Conservation (phyloP, 176 grass and related monocot genomes). For the Eragrostis nindensis region DNA sequence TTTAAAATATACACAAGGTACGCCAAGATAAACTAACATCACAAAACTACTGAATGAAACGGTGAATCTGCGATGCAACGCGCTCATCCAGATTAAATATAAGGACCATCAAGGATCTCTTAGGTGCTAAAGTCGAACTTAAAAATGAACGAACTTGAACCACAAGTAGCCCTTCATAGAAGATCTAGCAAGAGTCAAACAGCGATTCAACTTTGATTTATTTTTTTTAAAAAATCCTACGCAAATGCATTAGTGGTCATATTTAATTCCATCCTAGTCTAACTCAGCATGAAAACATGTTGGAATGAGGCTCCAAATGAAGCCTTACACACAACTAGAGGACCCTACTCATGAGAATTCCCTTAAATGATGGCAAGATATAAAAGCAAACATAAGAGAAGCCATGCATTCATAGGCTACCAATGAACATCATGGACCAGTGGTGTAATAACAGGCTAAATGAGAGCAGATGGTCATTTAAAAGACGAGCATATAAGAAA, state of each 20-base stretch:
- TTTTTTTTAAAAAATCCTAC: not conserved
- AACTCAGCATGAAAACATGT: not conserved
- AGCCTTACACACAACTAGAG: constrained; percentile 24
- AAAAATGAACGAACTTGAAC: not conserved
- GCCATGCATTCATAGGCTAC: constrained; percentile 17
- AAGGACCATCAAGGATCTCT: not conserved
- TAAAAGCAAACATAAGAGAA: constrained; percentile 7
- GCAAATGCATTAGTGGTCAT: not conserved
- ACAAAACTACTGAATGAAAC: not conserved
- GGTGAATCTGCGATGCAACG: not conserved
- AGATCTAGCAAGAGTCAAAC: not conserved
- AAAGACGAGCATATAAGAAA: constrained; percentile 11
- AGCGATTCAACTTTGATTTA: not conserved
- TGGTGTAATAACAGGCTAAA: too few relatives aligned
- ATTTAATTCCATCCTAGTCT: not conserved
- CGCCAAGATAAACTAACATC: not conserved
- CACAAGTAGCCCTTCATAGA: not conserved
- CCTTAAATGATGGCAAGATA: not conserved
- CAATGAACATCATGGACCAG: not conserved
- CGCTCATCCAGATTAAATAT: not conserved
- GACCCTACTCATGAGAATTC: not conserved
- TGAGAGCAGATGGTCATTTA: not conserved
- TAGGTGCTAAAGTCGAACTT: not conserved
- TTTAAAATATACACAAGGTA: not conserved
- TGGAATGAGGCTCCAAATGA: not conserved